Conservation (phyloP, 2,329 filamentous ascomycete genomes). For the Byssoonygena ceratinophila region DNA sequence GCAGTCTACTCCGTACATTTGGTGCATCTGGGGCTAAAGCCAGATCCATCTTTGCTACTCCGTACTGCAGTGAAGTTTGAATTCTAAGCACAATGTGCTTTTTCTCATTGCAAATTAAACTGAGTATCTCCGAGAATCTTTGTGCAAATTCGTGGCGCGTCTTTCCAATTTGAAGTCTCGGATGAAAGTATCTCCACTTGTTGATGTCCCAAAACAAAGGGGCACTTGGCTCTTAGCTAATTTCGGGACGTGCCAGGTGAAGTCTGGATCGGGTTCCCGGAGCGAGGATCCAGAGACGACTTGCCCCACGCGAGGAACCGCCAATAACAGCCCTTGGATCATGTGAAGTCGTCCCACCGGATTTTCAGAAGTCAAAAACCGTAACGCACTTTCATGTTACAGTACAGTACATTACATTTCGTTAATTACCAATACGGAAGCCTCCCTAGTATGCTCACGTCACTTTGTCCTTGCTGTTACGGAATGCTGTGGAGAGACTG, state of each 20-base stretch:
- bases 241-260: neutral
- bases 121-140: no score
- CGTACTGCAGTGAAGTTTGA: no score
- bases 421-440: neutral
- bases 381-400: neutral
- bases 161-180: neutral
- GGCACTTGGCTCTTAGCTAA: no score
- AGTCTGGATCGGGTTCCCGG: constrained; percentile 9
- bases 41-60: no score
- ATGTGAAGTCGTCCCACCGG: neutral
- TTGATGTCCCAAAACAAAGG: neutral
- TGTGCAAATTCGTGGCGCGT: no score
- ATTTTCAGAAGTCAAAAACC: neutral
- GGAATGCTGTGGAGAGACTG: neutral
- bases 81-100: no score
- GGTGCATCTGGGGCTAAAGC: no score
- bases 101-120: no score
- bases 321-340: neutral
- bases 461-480: neutral
- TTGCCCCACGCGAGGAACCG: neutral
- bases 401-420: neutral
- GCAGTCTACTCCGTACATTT: no score
- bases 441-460: neutral
- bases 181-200: neutral
- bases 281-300: constrained; percentile 4